phyloP scores from a whole-genome alignment of 441 rosid genomes.

The Gossypium lobatum region DNA sequence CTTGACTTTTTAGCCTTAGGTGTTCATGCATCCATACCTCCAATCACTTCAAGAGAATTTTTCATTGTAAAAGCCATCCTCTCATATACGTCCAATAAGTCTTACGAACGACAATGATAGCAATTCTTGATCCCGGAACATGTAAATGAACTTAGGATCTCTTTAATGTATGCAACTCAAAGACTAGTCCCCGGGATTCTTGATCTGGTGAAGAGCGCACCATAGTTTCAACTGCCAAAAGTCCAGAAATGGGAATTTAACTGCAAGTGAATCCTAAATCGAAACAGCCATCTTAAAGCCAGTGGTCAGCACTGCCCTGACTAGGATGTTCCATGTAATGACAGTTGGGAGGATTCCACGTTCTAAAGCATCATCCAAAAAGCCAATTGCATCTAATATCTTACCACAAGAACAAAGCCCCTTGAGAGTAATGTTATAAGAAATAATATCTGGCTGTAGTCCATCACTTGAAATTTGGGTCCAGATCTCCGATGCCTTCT shows the following conservation, averaged over 20 bases:
- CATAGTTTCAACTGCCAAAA: background rate
- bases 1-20: slow-evolving; percentile 2
- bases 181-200: background rate
- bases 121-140: background rate
- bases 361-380: slow-evolving; percentile 59
- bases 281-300: slow-evolving; percentile 1
- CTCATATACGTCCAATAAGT: background rate
- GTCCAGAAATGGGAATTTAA: background rate
- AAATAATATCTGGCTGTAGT: slow-evolving; percentile 64
- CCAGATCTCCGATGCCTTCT: slow-evolving; percentile 64
- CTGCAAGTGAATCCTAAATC: background rate
- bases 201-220: background rate
- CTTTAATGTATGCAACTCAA: background rate
- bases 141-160: slow-evolving; percentile 10
- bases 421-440: slow-evolving; percentile 66
- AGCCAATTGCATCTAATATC: slow-evolving; percentile 47
- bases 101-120: background rate
- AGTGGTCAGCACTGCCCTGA: slow-evolving; percentile 51
- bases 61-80: background rate
- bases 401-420: slow-evolving; percentile 69
- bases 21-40: slow-evolving; percentile 5
- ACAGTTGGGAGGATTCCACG: slow-evolving; percentile 53
- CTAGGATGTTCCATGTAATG: slow-evolving; percentile 78
- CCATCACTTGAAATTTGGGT: slow-evolving; percentile 43
- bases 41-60: slow-evolving; percentile 1